Evolutionary conservation across 2,329 filamentous ascomycete genomes (phyloP), one percentile per base, ranked within the genome.

Genomic region (Leptographium flavum): DNA sequence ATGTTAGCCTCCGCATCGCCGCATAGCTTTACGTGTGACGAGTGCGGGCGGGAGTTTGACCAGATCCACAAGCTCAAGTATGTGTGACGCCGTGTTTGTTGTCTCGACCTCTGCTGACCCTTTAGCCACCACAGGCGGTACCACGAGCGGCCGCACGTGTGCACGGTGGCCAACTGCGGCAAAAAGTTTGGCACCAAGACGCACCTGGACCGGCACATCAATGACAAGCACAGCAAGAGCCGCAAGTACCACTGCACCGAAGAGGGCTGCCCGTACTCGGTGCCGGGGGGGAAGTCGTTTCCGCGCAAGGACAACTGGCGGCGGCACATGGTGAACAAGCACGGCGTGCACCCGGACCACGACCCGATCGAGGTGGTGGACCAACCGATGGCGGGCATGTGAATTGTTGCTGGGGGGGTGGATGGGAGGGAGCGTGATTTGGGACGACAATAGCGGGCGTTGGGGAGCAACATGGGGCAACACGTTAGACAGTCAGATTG

Each of bases 231-330:
- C 55, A 65, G 68, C 51, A 76, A 76, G 60, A 73, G 69, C 48
- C 73, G 71, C 56, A 74, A 74, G 47, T 78, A 72, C 46, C 73
- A 77, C 55, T 79, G 74, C 52, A 70, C 66, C 0, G 65, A 73
- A 5, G 63, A 62, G 2, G 66, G 66, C 7, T 79, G 74, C 52
- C 64, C 70, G 5, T 78, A 74, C 54, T 76, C 72, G n/a, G 67
- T 65, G 46, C 56, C 62, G 15, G 74, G 74, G 9, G 71, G 73
- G 45, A 76, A 74, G 50, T 71, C 69, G 0, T 79, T 79, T 51
- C 73, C 74, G 1, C 62, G 74, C 44, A 79, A 78, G 54, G 74
- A 78, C 53, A 78, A 79, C 57, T 78, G 74, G 74, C 70, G 73
- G 52, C 62, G 74, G 46, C 74, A 79, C 54, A 77, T 79, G 73